Percentiles rank a stretch among this genome's conserved stretches.
Evolutionary conservation across 1,284 basidiomycete species (phyloP).

Genomic region (Apiotrichum sp.): DNA sequence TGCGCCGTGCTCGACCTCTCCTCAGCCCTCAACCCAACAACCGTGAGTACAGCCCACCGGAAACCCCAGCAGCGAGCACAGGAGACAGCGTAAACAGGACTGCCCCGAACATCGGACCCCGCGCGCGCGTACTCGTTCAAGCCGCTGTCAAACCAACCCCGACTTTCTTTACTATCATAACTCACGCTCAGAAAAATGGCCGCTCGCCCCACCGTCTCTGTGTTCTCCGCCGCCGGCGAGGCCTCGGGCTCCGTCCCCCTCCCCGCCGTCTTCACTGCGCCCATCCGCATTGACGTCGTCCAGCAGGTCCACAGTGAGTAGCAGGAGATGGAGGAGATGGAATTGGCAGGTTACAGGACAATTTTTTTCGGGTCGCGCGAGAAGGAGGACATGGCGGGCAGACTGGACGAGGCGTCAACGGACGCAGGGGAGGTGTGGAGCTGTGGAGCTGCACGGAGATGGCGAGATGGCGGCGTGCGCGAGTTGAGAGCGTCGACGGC

Average conservation of each 20-base stretch:
- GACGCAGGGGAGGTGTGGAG: neutral
- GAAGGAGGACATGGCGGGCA: neutral
- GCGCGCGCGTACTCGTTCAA: too few species aligned
- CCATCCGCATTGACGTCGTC: conserved; percentile 98
- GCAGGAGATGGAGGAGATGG: neutral
- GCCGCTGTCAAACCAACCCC: neutral
- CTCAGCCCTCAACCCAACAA: neutral
- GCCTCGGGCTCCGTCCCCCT: conserved; percentile 83
- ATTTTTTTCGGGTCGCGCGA: neutral
- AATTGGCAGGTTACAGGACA: neutral
- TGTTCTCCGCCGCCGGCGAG: conserved; percentile 73
- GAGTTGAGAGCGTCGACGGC: too few species aligned
- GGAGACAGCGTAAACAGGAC: neutral
- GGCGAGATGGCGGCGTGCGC: neutral
- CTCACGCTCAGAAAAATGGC: conserved; percentile 56
- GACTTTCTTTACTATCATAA: neutral
- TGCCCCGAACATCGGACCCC: neutral
- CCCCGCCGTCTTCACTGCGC: conserved; percentile 94
- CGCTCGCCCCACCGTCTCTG: conserved; percentile 80
- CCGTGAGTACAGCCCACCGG: neutral
- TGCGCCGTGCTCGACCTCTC: neutral
- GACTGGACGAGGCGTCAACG: neutral
- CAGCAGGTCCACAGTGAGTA: conserved; percentile 94
- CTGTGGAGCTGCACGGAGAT: neutral
- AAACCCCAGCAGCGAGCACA: neutral